Base-by-base conservation (phyloP, 495 filamentous ascomycete genomes). In the Tuber borchii region DNA sequence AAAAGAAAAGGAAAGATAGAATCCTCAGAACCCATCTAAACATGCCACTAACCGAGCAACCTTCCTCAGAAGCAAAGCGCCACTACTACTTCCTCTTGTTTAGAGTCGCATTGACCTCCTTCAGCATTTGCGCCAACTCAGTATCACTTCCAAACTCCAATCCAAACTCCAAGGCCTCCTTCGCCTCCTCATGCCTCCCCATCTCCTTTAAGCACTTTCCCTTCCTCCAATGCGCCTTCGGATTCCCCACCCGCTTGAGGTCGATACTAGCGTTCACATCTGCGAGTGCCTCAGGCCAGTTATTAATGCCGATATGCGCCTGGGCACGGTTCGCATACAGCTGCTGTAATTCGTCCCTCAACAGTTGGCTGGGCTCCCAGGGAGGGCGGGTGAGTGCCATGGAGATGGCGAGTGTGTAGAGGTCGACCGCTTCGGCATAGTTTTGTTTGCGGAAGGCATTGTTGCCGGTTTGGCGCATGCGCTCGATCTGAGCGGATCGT, bases 251-350 rank as follows among this genome's bases (percentile, higher is more conserved):
- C 73, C 89, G 86, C 89, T 96, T 97, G 74, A 91, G 89, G 85
- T 97, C 95, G n/a, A 97, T 91, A 81, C 92, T 95, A 8, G 87
- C 86, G 86, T 93, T 90, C n/a, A 92, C 93, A 86, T 99, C 95
- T 5, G 91, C 85, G 37, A 91, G 87, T 5, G 87, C 95, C 87
- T 95, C 93, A 8, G 91, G 86, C 94, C 94, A 99, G 69, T 87
- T 86, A 84, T 88, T 87, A 83, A 90, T 82, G 3, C 87, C 90
- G 90, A 97, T 96, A 80, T 94, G 87, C 76, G 93, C 93, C 88
- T 97, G 94, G 70, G 94, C 94, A 34, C 96, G 88, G 84, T 97
- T 97, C 72, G 90, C 88, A 84, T 92, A 97, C 78, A 98, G 84
- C 2, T 87, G 88, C 20, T 91, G 86, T 31, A 94, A 85, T 84